phyloP scores from a whole-genome alignment of 2,329 filamentous ascomycete genomes.

The Ophiocordyceps camponoti-saundersi region DNA sequence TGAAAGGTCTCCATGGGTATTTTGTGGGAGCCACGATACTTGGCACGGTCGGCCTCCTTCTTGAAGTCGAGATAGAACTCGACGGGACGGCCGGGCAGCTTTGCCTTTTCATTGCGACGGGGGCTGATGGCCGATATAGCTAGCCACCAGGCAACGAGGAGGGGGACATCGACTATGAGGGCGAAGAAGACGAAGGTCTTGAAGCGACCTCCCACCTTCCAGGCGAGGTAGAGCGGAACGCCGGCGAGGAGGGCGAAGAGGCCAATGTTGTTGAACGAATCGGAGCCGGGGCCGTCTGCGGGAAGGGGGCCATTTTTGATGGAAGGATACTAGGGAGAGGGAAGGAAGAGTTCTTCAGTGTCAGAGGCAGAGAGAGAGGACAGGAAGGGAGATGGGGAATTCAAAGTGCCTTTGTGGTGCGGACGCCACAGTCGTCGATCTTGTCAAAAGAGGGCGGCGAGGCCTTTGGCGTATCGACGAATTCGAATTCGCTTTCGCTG shows the following conservation, averaged over 20 bases:
- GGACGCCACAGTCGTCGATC: constrained; percentile 41
- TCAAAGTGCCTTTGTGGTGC: constrained; percentile 18
- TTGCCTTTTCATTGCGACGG: constrained; percentile 84
- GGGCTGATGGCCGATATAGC: constrained; percentile 65
- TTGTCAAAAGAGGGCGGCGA: constrained; percentile 42
- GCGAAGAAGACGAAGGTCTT: constrained; percentile 80
- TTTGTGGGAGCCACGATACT: constrained; percentile 63
- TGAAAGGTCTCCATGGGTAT: constrained; percentile 89
- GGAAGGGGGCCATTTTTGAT: constrained; percentile 93
- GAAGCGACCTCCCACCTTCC: constrained; percentile 74
- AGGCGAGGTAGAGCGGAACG: constrained; percentile 66
- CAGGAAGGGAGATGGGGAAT: not conserved
- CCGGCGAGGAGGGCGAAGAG: constrained; percentile 53
- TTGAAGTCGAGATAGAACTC: constrained; percentile 85
- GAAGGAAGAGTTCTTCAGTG: not conserved
- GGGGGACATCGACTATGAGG: constrained; percentile 59
- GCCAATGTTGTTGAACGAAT: constrained; percentile 71
- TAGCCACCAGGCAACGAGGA: constrained; percentile 72
- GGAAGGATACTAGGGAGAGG: constrained; percentile 26
- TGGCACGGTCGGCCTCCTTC: constrained; percentile 38
- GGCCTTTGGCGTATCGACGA: constrained; percentile 23
- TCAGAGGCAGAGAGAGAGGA: not conserved
- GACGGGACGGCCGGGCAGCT: constrained; percentile 67
- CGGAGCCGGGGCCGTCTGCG: constrained; percentile 68
- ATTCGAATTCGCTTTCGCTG: constrained; percentile 21